phyloP scores from a whole-genome alignment of 345 rosid species.

The Durio zibethinus region DNA sequence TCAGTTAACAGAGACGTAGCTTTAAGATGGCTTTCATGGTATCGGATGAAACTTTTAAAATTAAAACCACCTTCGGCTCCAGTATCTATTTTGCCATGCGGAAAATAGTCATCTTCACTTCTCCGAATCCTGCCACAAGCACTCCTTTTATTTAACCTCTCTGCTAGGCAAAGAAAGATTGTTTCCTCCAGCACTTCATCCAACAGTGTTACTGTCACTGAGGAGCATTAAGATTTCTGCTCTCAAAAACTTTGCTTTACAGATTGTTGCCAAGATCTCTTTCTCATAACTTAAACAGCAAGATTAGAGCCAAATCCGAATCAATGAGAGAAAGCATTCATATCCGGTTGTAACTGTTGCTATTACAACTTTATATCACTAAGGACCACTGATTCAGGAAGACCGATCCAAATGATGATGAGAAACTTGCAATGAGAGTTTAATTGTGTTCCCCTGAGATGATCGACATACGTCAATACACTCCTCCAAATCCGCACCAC shows the following conservation, averaged over 20 bases:
- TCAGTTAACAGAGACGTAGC: not conserved
- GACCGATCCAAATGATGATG: conserved; percentile 39
- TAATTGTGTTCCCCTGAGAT: conserved; percentile 50
- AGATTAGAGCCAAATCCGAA: not conserved
- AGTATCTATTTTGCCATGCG: no score
- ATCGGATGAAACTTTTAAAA: not conserved
- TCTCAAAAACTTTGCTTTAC: not conserved
- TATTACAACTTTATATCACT: conserved; percentile 23
- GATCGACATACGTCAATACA: conserved; percentile 63
- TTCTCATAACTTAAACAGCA: not conserved
- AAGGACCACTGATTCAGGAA: conserved; percentile 28
- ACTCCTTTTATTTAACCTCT: not conserved
- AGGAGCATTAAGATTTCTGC: not conserved
- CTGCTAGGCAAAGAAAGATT: not conserved
- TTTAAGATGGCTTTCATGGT: not conserved
- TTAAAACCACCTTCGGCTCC: not conserved
- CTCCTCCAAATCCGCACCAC: conserved; percentile 87
- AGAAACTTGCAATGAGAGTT: conserved; percentile 60
- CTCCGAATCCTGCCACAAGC: not conserved
- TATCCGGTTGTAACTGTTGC: not conserved
- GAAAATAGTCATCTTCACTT: not conserved
- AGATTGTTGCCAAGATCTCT: not conserved
- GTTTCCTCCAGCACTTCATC: not conserved
- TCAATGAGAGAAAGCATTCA: not conserved
- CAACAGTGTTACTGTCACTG: not conserved